These are phyloP conservation scores for Cordyceps fumosorosea DNA, from an alignment of 2,329 filamentous ascomycete genomes.

Conservation along the genomic window DNA sequence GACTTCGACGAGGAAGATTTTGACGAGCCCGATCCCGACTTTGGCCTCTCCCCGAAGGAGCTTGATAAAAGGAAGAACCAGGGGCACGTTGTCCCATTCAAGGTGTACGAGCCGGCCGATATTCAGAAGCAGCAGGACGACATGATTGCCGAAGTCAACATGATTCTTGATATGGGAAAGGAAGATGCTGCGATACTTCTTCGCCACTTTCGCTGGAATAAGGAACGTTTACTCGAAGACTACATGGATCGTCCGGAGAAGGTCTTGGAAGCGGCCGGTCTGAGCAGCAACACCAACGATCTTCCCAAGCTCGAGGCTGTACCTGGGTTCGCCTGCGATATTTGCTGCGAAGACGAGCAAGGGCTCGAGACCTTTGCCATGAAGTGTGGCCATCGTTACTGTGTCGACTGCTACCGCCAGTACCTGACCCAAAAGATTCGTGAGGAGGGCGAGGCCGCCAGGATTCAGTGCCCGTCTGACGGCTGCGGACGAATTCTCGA, in stretches of 20 bases:
- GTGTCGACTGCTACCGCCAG: conserved; percentile 83
- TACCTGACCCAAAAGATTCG: conserved; percentile 91
- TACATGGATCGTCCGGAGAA: conserved; percentile 87
- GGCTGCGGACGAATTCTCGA: conserved; percentile 88
- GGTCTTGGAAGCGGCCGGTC: conserved; percentile 75
- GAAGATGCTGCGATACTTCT: conserved; percentile 89
- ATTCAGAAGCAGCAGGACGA: conserved; percentile 81
- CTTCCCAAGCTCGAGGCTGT: conserved; percentile 64
- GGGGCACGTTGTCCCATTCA: conserved; percentile 78
- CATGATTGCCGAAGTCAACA: conserved; percentile 83
- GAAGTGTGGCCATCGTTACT: conserved; percentile 92
- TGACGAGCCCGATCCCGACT: conserved; percentile 49
- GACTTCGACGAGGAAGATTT: conserved; percentile 56
- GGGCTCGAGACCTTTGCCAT: conserved; percentile 81
- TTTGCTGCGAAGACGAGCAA: conserved; percentile 85
- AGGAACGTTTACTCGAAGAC: conserved; percentile 86
- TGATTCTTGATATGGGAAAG: conserved; percentile 80
- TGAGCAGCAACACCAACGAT: conserved; percentile 57
- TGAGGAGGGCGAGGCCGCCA: conserved; percentile 88
- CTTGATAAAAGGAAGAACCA: conserved; percentile 64
- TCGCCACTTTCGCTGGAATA: conserved; percentile 89
- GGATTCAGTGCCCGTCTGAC: conserved; percentile 88
- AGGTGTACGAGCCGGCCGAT: conserved; percentile 70
- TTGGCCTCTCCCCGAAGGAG: conserved; percentile 50
- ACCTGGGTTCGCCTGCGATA: conserved; percentile 81